Evolutionary conservation across 768 basidiomycete species (phyloP).

Genomic region (Trametes villosa): DNA sequence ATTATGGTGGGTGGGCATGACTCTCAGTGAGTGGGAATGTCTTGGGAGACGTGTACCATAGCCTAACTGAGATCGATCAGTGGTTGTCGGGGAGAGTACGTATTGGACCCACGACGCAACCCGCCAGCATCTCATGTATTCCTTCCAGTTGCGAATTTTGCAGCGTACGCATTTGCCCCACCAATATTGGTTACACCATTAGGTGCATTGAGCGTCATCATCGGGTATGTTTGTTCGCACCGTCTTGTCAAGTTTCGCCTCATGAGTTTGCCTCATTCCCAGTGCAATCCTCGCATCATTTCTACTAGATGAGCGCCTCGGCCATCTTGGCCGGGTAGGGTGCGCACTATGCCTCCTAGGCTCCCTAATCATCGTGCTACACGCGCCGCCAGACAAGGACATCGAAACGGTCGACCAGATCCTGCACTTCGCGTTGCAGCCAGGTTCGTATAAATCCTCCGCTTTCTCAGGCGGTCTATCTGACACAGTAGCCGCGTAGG

Average conservation of each 20-base stretch:
- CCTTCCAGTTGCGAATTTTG: slow-evolving; percentile 78
- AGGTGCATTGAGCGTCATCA: slow-evolving; percentile 94
- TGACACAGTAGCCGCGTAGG: slow-evolving; percentile 48
- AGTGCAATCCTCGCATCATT: slow-evolving; percentile 95
- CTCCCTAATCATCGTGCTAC: slow-evolving; percentile 91
- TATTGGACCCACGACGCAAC: slow-evolving; percentile 13
- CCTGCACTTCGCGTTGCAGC: slow-evolving; percentile 86
- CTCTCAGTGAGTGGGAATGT: slow-evolving; percentile 84
- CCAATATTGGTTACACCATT: slow-evolving; percentile 98
- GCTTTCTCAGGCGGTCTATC: not conserved
- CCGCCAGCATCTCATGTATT: not conserved
- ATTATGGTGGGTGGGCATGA: slow-evolving; percentile 97
- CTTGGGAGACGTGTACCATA: too few relatives aligned
- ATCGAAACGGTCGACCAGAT: slow-evolving; percentile 94
- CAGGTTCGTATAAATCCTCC: slow-evolving; percentile 55
- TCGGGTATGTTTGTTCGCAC: slow-evolving; percentile 68
- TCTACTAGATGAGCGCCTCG: slow-evolving; percentile 89
- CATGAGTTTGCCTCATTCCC: not conserved
- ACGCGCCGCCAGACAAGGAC: slow-evolving; percentile 95
- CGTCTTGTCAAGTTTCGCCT: not conserved
- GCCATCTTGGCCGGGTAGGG: slow-evolving; percentile 87
- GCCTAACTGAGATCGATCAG: slow-evolving; percentile 45
- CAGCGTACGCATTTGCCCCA: slow-evolving; percentile 96
- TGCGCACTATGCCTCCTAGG: slow-evolving; percentile 86
- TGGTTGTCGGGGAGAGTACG: slow-evolving; percentile 90